Base-by-base conservation (phyloP, 176 grass and related monocot genomes). In the Aegilops speltoides region DNA sequence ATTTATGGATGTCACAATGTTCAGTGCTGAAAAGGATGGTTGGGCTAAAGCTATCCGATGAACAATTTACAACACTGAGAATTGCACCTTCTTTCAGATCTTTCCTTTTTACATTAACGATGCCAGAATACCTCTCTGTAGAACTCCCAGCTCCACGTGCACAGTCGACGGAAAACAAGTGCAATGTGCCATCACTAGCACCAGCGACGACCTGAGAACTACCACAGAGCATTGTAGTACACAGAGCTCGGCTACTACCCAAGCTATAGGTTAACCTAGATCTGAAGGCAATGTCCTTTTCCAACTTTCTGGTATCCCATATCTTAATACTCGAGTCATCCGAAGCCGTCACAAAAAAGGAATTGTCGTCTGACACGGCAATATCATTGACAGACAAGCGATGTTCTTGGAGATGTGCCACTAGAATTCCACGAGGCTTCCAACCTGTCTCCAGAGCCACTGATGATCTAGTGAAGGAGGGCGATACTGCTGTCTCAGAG, bases 241-340 rank as follows among this genome's bases (percentile, higher is more conserved):
- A 98, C 79, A 98, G 87, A 92, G 93, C 96, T 43, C 87, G 92
- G 85, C 86, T 85, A 79, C 70, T 84, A 80, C 93, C 93, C 73
- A 93, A 81, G 64, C 82, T 84, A 89, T 98, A 98, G 2, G 96
- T 94, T 86, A 98, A 88, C 77, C 96, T 94, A 38, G 96, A 98
- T 84, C 93, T 93, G 85, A 98, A 98, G 45, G 96, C 93, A 54
- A 98, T 96, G 73, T 96, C 96, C 85, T 96, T 98, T 89, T 98
- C 96, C 86, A 98, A 86, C 77, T 89, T 98, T 84, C 93, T 92
- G 75, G 96, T 94, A 86, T 98, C 96, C 96, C 96, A 98, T 86
- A 98, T 94, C 88, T 92, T 96, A 68, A 98, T 88, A 85, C 90
- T 98, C 9, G 91, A 96, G 77, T 98, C 96, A 36, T 98, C 93